Percentiles rank a stretch among this genome's conserved stretches.
Evolutionary conservation across 768 basidiomycete species (phyloP).

Genomic region (Wakefieldia striispora): DNA sequence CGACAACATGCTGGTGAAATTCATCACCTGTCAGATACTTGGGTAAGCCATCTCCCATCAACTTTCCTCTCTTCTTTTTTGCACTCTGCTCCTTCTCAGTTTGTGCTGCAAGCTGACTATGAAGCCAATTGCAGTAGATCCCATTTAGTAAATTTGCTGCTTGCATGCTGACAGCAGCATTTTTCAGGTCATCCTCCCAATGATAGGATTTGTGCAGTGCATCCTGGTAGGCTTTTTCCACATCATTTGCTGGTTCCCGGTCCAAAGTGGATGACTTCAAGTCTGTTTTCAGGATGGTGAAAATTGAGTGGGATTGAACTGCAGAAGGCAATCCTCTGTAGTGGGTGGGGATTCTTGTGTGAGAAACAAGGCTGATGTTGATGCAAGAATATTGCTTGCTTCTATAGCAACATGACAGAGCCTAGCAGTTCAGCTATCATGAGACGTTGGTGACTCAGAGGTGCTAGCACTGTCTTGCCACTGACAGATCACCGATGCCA

Average conservation of each 20-base stretch:
- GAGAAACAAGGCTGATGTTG: conserved; percentile 10
- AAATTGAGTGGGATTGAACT: background rate
- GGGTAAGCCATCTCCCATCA: conserved; percentile 22
- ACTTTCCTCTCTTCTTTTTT: conserved; percentile 6
- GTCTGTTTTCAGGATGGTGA: background rate
- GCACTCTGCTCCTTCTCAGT: conserved; percentile 4
- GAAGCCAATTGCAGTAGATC: conserved; percentile 12
- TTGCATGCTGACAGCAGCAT: conserved; percentile 6
- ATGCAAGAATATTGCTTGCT: background rate
- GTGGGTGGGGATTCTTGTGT: conserved; percentile 3
- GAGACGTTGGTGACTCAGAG: no score
- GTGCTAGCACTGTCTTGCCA: no score
- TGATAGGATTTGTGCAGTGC: background rate
- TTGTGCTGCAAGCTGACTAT: conserved; percentile 16
- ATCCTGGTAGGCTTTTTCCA: background rate
- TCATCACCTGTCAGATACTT: conserved; percentile 20
- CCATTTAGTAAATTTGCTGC: conserved; percentile 11
- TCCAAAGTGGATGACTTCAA: background rate
- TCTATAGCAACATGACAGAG: no score
- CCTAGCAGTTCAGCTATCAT: no score
- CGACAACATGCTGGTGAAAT: conserved; percentile 4
- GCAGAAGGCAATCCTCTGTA: background rate
- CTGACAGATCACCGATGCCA: no score
- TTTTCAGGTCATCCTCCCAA: background rate
- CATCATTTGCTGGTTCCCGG: background rate